Percentiles rank a stretch among this genome's conserved stretches.
Evolutionary conservation across 1,139 yeast genomes (phyloP).

Genomic region (Blastobotrys ciferrii): DNA sequence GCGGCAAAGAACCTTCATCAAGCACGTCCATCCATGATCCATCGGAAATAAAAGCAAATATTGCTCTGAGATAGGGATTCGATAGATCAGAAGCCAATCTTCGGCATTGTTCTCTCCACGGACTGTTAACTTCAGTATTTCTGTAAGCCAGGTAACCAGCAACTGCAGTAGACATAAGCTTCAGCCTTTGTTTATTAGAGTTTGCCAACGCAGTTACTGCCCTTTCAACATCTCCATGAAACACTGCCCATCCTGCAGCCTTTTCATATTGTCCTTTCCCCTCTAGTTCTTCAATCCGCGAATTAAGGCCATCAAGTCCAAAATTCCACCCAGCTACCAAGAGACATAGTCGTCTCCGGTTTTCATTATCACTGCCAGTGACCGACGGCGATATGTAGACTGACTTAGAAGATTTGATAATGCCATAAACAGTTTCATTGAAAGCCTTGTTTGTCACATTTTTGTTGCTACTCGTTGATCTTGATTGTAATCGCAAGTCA

Average conservation of each 20-base stretch:
- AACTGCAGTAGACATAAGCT: conserved; percentile 88
- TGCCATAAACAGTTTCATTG: conserved; percentile 23
- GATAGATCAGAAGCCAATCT: conserved; percentile 82
- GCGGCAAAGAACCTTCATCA: conserved; percentile 84
- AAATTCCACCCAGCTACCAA: conserved; percentile 92
- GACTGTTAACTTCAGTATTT: conserved; percentile 58
- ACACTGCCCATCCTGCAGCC: conserved; percentile 98
- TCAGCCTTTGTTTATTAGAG: conserved; percentile 59
- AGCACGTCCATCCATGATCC: conserved; percentile 96
- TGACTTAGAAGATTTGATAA: conserved; percentile 32
- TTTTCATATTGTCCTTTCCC: conserved; percentile 66
- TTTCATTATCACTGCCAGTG: conserved; percentile 28
- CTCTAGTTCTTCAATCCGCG: conserved; percentile 58
- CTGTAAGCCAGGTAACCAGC: conserved; percentile 85
- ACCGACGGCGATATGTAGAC: conserved; percentile 35
- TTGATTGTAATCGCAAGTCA: conserved; percentile 51
- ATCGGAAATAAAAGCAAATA: conserved; percentile 91
- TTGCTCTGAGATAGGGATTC: conserved; percentile 85
- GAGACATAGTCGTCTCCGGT: conserved; percentile 73
- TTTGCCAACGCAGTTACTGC: conserved; percentile 69
- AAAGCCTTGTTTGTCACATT: conserved; percentile 27
- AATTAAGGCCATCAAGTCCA: conserved; percentile 72
- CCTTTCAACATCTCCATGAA: conserved; percentile 80
- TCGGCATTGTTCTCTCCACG: conserved; percentile 94
- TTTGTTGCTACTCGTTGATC: conserved; percentile 14